Evolutionary conservation across 1,284 basidiomycete genomes (phyloP), one percentile per base, ranked within the genome.

Genomic region (Pseudomicrostroma phylloplanum): DNA sequence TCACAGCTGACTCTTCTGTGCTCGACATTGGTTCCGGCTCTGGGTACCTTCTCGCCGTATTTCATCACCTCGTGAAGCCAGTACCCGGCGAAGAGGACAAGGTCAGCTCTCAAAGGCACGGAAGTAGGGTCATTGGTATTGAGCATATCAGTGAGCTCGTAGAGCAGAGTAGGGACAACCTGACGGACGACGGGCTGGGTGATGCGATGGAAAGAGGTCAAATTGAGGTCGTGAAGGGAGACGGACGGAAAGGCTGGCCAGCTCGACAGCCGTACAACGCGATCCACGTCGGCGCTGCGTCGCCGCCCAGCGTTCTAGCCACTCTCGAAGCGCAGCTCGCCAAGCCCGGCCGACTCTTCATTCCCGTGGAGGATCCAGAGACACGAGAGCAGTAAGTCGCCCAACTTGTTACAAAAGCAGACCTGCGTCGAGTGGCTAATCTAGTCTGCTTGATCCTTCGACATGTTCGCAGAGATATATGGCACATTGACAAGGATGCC

Each of bases 261-360:
- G 0, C 7, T 1, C 59, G 67, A 84, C 91, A 86, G 0, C 91
- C 90, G 0, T 96, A 88, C 77, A 85, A 90, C 68, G 89, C 86
- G 0, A 97, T 97, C 55, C 94, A 98, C 72, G 94, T 97, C 21
- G 94, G 94, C 4, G 94, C 94, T 0, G 92, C 93, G 0, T 88
- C 92, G 0, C 88, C 90, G 0, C 59, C 59, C 11, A 43, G 56
- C 0, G 64, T 73, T 3, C 92, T 92, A 0, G 78, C 85, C 41
- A 78, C 84, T 0, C 84, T 97, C 0, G 78, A 97, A 26, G 85
- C 90, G 15, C 83, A 82, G 67, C 86, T 97, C 3, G 89, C 88
- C 13, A 80, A 80, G 1, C 91, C 91, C 0, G 94, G 94, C 1
- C 83, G 91, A 57, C 91, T 96, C 88, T 94, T 96, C 80, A 89